Evolutionary conservation across 2,329 filamentous ascomycete species (phyloP), one percentile per base, ranked within the genome.

Genomic region (Neoascochyta sp.): DNA sequence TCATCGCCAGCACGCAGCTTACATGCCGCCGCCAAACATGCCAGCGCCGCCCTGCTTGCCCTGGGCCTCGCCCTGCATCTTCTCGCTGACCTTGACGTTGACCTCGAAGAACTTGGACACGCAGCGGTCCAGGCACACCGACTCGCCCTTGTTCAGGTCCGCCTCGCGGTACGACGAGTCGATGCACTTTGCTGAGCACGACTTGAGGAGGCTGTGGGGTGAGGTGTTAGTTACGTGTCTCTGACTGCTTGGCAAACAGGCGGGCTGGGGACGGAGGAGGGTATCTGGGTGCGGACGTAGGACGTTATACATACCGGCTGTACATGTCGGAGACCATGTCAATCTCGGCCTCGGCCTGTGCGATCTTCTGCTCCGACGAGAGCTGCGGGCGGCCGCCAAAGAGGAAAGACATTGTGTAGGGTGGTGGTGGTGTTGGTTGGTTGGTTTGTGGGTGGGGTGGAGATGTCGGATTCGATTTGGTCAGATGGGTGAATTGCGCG

Each of bases 271-370:
- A 15, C n/a, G 25, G 7, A 16, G 17, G 23, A 17, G 16, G 15
- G 4, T n/a, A 18, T 18, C 11, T 7, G 10, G n/a, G 7, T 4
- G 22, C 9, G 12, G 4, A 11, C 13, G 9, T 16, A 22, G 17
- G n/a, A 13, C 16, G 18, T n/a, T 22, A 10, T 15, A 22, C 37
- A 7, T 78, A 96, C 92, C 92, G 86, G 73, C 88, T 90, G 76
- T 95, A 94, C 83, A 96, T 95, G 67, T 95, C 89, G 42, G 88
- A 86, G 52, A 95, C 81, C 75, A 96, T 89, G 70, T 95, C 92
- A 68, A 96, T 87, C 73, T 98, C 93, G 50, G 87, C 83, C 73
- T 98, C 90, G 54, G 93, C 89, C 56, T 87, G 86, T 56, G 86
- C 85, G 65, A 98, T 92, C 78, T 96, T 98, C 75, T 96, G 86